These are phyloP conservation scores for Blastocystis hominis DNA, from an alignment of 352 stramenopile genomes.

Conservation along the genomic window DNA sequence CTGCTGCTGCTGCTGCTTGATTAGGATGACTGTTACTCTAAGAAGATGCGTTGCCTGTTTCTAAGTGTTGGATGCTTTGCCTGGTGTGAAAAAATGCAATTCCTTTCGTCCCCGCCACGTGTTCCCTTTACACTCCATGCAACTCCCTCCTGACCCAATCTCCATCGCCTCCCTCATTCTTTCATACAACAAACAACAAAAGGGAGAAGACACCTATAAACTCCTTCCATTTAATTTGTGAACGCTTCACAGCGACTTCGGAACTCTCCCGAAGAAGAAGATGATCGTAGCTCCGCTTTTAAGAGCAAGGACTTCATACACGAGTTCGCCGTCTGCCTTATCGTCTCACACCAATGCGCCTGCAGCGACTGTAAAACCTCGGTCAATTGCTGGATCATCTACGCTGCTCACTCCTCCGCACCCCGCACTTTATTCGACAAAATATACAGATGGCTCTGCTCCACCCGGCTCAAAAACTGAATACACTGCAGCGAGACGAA, in stretches of 20 bases:
- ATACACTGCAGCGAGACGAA: conserved; percentile 38
- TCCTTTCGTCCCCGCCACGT: too few relatives aligned
- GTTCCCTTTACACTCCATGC: too few relatives aligned
- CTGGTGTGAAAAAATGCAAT: too few relatives aligned
- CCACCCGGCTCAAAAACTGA: conserved; percentile 19
- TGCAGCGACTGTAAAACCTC: background rate
- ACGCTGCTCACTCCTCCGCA: background rate
- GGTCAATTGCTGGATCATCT: conserved; percentile 25
- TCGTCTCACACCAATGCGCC: conserved; percentile 12
- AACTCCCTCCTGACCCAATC: too few relatives aligned
- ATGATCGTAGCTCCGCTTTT: conserved; percentile 7
- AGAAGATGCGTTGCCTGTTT: too few relatives aligned
- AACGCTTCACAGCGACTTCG: conserved; percentile 47
- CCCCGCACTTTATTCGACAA: background rate
- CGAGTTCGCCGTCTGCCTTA: background rate
- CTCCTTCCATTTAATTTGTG: conserved; percentile 6
- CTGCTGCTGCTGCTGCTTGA: too few relatives aligned
- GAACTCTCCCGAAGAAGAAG: conserved; percentile 15
- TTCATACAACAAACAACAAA: background rate
- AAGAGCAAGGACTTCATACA: conserved; percentile 35
- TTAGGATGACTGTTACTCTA: too few relatives aligned
- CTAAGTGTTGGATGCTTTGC: too few relatives aligned
- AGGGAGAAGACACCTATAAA: too few relatives aligned
- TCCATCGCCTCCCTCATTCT: too few relatives aligned
- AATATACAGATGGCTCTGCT: conserved; percentile 3